Evolutionary conservation across 2,329 filamentous ascomycete genomes (phyloP).

Genomic region (Botrytis deweyae): DNA sequence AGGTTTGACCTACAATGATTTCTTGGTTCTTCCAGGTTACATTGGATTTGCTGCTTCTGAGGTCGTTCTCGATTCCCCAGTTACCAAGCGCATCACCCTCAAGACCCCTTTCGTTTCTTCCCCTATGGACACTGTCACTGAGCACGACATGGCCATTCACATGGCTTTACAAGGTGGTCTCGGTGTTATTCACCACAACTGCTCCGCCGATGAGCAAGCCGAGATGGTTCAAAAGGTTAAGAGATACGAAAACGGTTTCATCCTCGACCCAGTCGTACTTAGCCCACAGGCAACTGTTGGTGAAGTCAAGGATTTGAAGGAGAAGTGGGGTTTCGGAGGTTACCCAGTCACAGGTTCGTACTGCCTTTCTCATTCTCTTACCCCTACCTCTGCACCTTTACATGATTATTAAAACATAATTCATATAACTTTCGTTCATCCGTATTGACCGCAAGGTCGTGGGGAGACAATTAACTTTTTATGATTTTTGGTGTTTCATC

Average conservation of each 20-base stretch:
- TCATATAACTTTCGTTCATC: constrained; percentile 99
- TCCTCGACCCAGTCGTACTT: constrained; percentile 91
- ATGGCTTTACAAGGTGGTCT: constrained; percentile 86
- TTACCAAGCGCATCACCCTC: constrained; percentile 92
- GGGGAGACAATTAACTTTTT: constrained; percentile 66
- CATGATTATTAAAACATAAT: constrained; percentile 76
- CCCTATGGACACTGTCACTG: constrained; percentile 99
- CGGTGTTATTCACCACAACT: constrained; percentile 99
- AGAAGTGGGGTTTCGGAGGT: constrained; percentile 97
- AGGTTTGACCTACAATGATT: constrained; percentile 98
- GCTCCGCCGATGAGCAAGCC: constrained; percentile 93
- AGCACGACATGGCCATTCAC: constrained; percentile 99
- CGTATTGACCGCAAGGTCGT: constrained; percentile 86
- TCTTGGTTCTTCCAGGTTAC: constrained; percentile 93
- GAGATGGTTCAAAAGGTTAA: constrained; percentile 99
- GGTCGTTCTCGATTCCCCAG: constrained; percentile 82
- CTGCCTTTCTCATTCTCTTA: constrained; percentile 18
- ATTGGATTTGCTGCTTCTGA: constrained; percentile 95
- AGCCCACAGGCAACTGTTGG: constrained; percentile 82
- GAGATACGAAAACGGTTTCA: constrained; percentile 99
- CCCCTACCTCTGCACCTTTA: constrained; percentile 39
- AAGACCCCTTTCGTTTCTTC: constrained; percentile 98
- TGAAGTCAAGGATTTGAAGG: constrained; percentile 88
- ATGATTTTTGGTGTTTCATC: constrained; percentile 40
- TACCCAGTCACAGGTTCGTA: constrained; percentile 96